These are phyloP conservation scores for Phytophthora idaei DNA, from an alignment of 352 stramenopile species.

Conservation along the genomic window DNA sequence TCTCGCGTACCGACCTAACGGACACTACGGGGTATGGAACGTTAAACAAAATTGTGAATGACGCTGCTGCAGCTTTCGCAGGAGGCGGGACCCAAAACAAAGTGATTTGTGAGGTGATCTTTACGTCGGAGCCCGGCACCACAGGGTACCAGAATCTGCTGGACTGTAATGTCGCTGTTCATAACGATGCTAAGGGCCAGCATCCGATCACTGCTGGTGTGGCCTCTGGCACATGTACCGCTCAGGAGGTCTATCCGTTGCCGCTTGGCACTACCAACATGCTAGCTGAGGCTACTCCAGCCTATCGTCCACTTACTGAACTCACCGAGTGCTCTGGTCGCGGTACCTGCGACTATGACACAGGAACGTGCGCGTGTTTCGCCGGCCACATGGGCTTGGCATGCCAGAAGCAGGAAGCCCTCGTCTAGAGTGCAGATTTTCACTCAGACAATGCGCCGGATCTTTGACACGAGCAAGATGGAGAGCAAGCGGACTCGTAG, in stretches of 20 bases:
- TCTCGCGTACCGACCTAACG: constrained; percentile 29
- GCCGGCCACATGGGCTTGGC: constrained; percentile 77
- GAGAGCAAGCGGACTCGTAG: neutral
- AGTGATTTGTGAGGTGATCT: constrained; percentile 47
- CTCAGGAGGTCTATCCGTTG: constrained; percentile 44
- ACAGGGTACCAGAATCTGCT: constrained; percentile 68
- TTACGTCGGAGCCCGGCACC: constrained; percentile 54
- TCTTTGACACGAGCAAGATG: too few relatives aligned
- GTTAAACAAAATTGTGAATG: constrained; percentile 15
- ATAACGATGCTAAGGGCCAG: constrained; percentile 31
- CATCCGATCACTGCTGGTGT: constrained; percentile 37
- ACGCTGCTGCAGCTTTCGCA: neutral
- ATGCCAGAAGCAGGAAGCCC: constrained; percentile 60
- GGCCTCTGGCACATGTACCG: constrained; percentile 28
- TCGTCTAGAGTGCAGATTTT: constrained; percentile 17
- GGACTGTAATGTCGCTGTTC: constrained; percentile 47
- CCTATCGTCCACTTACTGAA: constrained; percentile 44
- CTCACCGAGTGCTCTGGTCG: constrained; percentile 65
- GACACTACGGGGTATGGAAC: constrained; percentile 6
- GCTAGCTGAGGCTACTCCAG: neutral
- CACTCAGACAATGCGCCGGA: neutral
- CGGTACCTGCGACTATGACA: constrained; percentile 57
- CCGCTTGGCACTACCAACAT: neutral
- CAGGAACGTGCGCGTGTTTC: constrained; percentile 69
- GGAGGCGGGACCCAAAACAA: neutral